These are phyloP conservation scores for Euphorbia tirucalli DNA, from an alignment of 345 rosid species.

Conservation along the genomic window DNA sequence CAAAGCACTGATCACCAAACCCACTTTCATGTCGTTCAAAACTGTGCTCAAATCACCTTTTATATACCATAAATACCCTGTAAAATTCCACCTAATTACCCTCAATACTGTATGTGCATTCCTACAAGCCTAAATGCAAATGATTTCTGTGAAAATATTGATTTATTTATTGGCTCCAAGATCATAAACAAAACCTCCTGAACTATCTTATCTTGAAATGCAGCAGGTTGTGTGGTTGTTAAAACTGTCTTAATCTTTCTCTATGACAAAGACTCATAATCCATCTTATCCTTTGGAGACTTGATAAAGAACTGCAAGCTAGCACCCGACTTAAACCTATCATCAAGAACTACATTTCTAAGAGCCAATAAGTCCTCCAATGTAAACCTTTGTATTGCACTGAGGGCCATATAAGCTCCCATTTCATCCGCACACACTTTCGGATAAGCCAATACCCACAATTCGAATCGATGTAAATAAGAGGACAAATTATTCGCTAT, in stretches of 20 bases:
- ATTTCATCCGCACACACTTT: constrained; percentile 83
- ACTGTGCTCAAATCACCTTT: constrained; percentile 90
- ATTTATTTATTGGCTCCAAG: constrained; percentile 78
- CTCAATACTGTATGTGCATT: constrained; percentile 79
- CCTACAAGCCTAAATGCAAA: constrained; percentile 88
- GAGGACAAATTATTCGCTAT: constrained; percentile 53
- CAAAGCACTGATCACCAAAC: constrained; percentile 73
- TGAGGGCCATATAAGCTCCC: constrained; percentile 85
- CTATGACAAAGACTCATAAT: constrained; percentile 81
- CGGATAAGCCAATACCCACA: constrained; percentile 94
- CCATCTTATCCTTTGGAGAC: constrained; percentile 85
- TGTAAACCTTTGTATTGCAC: constrained; percentile 67
- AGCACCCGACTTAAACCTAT: constrained; percentile 92
- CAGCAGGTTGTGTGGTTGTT: constrained; percentile 81
- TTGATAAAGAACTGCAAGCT: constrained; percentile 79
- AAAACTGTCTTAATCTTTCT: constrained; percentile 86
- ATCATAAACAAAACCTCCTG: constrained; percentile 89
- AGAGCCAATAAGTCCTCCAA: constrained; percentile 79
- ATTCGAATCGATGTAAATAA: constrained; percentile 73
- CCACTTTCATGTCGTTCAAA: constrained; percentile 89
- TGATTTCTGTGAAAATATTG: constrained; percentile 82
- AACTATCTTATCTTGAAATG: constrained; percentile 93
- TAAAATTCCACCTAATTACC: constrained; percentile 85
- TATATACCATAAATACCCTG: constrained; percentile 88
- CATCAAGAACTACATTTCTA: constrained; percentile 90